Conservation (phyloP, 1,139 yeast species). For the Hyphopichia wangnamkhiaoensis region DNA sequence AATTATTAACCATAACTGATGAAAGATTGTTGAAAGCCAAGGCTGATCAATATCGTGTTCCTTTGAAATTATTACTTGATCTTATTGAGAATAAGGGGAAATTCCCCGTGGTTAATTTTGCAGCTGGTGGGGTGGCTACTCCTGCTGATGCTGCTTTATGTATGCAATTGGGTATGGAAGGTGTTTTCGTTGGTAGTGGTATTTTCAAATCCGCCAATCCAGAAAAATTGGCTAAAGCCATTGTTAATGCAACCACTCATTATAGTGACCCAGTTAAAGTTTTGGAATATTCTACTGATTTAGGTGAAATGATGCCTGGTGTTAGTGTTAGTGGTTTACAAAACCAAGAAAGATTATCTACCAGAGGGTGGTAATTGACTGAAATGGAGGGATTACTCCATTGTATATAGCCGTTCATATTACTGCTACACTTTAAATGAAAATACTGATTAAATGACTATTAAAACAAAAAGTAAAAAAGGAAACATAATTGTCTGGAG, state of each 20-base stretch:
- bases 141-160: slow-evolving; percentile 89
- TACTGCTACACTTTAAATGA: too few relatives aligned
- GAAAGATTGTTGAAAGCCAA: slow-evolving; percentile 43
- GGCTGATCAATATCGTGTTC: slow-evolving; percentile 65
- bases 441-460: background rate
- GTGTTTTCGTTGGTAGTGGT: slow-evolving; percentile 90
- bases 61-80: slow-evolving; percentile 52
- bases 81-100: slow-evolving; percentile 58
- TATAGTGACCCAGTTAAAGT: slow-evolving; percentile 64
- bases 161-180: slow-evolving; percentile 92
- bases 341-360: slow-evolving; percentile 49
- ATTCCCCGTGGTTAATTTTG: slow-evolving; percentile 83
- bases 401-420: too few relatives aligned
- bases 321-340: slow-evolving; percentile 54
- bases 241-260: slow-evolving; percentile 80
- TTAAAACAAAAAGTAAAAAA: background rate
- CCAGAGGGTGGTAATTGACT: slow-evolving; percentile 58
- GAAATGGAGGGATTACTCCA: too few relatives aligned
- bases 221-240: slow-evolving; percentile 72
- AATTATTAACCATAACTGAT: slow-evolving; percentile 36
- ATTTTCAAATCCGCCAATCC: slow-evolving; percentile 79
- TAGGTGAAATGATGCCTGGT: slow-evolving; percentile 79
- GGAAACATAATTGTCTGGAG: background rate
- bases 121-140: slow-evolving; percentile 90
- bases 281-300: slow-evolving; percentile 70